A percentile compares a stretch with the other conserved stretches of the same genome.
phyloP scores from a whole-genome alignment of 2,329 filamentous ascomycete species.

The Alternaria incomplexa region DNA sequence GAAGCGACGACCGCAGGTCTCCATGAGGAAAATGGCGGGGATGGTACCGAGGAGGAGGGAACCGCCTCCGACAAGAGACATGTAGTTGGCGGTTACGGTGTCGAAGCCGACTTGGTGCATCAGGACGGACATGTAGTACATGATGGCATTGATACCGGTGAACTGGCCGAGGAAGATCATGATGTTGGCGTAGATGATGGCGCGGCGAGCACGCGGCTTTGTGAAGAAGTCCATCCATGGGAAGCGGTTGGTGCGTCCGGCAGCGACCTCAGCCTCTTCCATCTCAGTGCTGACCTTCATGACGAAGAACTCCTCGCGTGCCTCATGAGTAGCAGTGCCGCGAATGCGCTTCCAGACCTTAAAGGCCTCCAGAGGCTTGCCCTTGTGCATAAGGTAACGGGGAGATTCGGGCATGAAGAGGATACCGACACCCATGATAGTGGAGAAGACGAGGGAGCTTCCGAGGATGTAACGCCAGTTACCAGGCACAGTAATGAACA shows the following conservation, averaged over 20 bases:
- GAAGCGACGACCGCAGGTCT: constrained; percentile 73
- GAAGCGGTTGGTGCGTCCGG: constrained; percentile 63
- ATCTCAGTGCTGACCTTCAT: constrained; percentile 71
- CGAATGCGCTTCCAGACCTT: constrained; percentile 76
- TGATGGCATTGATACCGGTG: constrained; percentile 72
- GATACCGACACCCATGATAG: constrained; percentile 68
- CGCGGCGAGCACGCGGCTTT: constrained; percentile 64
- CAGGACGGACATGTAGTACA: constrained; percentile 74
- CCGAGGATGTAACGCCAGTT: constrained; percentile 79
- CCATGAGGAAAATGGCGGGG: constrained; percentile 73
- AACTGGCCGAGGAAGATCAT: constrained; percentile 78
- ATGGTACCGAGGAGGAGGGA: constrained; percentile 71
- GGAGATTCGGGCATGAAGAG: constrained; percentile 74
- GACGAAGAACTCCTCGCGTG: constrained; percentile 72
- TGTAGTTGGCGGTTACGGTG: constrained; percentile 68
- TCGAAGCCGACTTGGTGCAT: constrained; percentile 73
- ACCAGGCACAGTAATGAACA: constrained; percentile 71
- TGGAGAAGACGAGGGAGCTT: constrained; percentile 73
- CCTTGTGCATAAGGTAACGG: constrained; percentile 73
- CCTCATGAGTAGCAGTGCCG: constrained; percentile 62
- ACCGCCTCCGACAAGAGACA: constrained; percentile 73
- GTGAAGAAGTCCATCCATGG: constrained; percentile 79
- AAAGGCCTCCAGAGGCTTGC: constrained; percentile 64
- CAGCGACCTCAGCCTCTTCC: constrained; percentile 57
- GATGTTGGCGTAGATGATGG: constrained; percentile 69